Conservation (phyloP, 495 filamentous ascomycete genomes). For the Xylaria grammica region DNA sequence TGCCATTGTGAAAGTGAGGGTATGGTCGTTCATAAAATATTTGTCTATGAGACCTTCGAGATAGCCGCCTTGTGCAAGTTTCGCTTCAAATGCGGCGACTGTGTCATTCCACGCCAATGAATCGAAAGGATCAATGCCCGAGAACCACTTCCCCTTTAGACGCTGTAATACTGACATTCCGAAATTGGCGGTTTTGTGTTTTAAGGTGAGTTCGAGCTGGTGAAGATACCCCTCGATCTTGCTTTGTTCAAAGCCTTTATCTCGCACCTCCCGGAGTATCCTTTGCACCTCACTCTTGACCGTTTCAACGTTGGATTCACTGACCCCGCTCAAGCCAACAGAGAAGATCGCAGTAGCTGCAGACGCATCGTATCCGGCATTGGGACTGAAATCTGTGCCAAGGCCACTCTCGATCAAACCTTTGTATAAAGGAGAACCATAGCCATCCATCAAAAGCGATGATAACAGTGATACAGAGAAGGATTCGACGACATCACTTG, state of each 20-base stretch:
- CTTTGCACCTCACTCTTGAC: constrained; percentile 74
- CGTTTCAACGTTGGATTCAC: constrained; percentile 74
- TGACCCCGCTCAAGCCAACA: constrained; percentile 85
- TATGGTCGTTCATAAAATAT: constrained; percentile 85
- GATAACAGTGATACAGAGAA: constrained; percentile 85
- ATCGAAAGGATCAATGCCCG: constrained; percentile 89
- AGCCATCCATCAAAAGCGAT: constrained; percentile 85
- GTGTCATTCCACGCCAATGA: constrained; percentile 89
- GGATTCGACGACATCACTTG: constrained; percentile 78
- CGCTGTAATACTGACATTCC: constrained; percentile 89
- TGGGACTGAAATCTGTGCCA: constrained; percentile 91
- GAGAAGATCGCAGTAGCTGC: constrained; percentile 83
- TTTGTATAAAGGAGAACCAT: constrained; percentile 91
- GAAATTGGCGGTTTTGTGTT: constrained; percentile 94
- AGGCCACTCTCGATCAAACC: constrained; percentile 90
- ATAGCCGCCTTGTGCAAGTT: constrained; percentile 73
- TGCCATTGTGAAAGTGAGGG: constrained; percentile 92
- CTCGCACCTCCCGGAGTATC: constrained; percentile 66
- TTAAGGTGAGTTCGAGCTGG: constrained; percentile 85
- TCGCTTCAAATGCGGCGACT: constrained; percentile 75
- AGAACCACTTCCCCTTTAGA: constrained; percentile 90
- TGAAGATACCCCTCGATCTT: constrained; percentile 95
- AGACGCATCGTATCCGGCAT: constrained; percentile 85
- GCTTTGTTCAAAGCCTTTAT: constrained; percentile 79
- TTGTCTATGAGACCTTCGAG: constrained; percentile 86